Base-by-base conservation (phyloP, 345 rosid genomes). In the Dovyalis caffra region DNA sequence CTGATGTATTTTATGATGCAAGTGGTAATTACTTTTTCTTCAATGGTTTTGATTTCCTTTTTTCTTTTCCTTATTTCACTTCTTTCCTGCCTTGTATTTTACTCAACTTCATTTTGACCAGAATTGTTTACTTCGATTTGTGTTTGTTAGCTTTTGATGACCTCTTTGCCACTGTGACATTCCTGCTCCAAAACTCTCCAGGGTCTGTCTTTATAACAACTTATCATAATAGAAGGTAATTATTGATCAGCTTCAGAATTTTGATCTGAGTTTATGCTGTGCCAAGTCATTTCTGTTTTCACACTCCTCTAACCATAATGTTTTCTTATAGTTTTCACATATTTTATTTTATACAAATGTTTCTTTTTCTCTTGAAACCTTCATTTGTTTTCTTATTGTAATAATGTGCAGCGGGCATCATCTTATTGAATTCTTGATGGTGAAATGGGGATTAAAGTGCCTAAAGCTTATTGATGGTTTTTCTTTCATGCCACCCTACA, bases 371-470 rank as follows among this genome's bases (percentile, higher is more conserved):
- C 5, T 14, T 63, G 49, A 14, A 43, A 14, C 49, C 49, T 43
- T 71, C 2, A 23, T 70, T 61, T 71, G 26, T 35, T 51, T 56
- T 79, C 47, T 31, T 53, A 5, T 12, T 68, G 35, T 45, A 38
- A 49, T 72, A 29, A 35, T 76, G 29, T 85, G 76, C 87, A 92
- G 98, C 45, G 97, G 97, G 56, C 97, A 94, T 84, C 95, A 91
- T 88, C 95, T 94, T 57, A 88, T 94, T 62, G 95, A 90, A 83
- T 91, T 94, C 82, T 79, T 92, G 81, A 90, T 94, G 97, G 88
- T 78, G 72, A 92, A 92, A 81, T 94, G 97, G 98, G 87, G 91
- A 53, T 79, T 94, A 62, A 92, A 88, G 83, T 91, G 97, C 66
- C 77, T 85, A 57, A 91, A 91, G 81, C 91, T 94, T 58, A 65